A percentile compares a stretch with the other conserved stretches of the same genome.
Conservation (phyloP, 768 basidiomycete species). For the Mycena alexandri region DNA sequence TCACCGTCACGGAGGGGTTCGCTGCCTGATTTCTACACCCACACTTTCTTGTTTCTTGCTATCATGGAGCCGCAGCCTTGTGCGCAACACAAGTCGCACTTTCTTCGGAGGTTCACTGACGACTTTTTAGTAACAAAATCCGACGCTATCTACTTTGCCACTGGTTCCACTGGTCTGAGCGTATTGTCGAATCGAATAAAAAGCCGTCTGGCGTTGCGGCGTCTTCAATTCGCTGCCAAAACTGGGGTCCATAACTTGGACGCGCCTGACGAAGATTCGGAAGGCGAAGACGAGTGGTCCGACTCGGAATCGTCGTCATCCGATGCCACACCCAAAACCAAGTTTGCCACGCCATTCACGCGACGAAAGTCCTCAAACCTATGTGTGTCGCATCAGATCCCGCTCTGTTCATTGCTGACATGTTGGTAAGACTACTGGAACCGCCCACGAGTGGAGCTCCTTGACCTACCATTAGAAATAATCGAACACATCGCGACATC, state of each 20-base stretch:
- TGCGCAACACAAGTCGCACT: neutral
- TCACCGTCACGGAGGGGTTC: neutral
- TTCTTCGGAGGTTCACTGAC: neutral
- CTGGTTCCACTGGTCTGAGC: constrained; percentile 14
- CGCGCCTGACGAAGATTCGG: constrained; percentile 19
- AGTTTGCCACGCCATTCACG: neutral
- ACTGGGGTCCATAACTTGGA: neutral
- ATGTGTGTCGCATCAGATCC: constrained; percentile 15
- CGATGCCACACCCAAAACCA: neutral
- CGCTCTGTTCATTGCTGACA: neutral
- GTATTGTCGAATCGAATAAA: constrained; percentile 32
- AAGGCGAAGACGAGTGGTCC: constrained; percentile 19
- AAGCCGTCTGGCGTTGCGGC: constrained; percentile 31
- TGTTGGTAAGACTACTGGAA: constrained; percentile 25
- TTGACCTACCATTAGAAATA: constrained; percentile 47
- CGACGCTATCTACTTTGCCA: constrained; percentile 7
- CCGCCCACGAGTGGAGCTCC: constrained; percentile 38
- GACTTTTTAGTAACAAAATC: constrained; percentile 16
- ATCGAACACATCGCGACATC: constrained; percentile 45
- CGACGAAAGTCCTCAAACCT: constrained; percentile 1
- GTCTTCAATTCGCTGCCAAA: constrained; percentile 24
- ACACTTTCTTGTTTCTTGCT: constrained; percentile 28
- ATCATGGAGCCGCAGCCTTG: constrained; percentile 19
- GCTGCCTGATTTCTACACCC: neutral
- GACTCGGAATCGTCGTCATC: constrained; percentile 26